Evolutionary conservation across 202 grass and related monocot genomes (phyloP), one percentile per base, ranked within the genome.

Genomic region (Digitaria exilis): DNA sequence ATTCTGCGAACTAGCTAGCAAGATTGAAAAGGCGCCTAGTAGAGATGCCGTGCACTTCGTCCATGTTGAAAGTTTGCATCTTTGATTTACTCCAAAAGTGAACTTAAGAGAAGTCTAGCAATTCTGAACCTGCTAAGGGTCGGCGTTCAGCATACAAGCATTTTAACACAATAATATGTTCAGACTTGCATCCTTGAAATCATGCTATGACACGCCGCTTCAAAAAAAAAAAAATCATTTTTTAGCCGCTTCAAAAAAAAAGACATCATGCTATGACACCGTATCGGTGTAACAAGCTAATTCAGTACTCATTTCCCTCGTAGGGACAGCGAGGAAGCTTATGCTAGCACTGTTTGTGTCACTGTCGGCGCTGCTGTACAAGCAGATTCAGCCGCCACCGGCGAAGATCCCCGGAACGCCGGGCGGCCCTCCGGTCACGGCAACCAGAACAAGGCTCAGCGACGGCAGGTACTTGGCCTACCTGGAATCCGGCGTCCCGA

Each of bases 401-500:
- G 26, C 69, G 0, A 71, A 31, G 44, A 71, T 71, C 26, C 4
- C 69, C 3, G 69, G 69, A 0, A 21, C 44, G 26, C 69, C 69
- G 69, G 69, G 69, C 69, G 69, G 69, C 8, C 44, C 69, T 19
- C 69, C 68, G 24, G 68, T 71, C 0, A 71, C 43, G 25, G 43
- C 43, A 2, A 49, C 14, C 43, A 71, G 68, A 45, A 89, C 86
- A 25, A 80, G 81, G 76, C 92, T 97, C 58, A 87, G 87, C 31
- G 92, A 97, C 70, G 92, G 95, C 80, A 91, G 95, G 84, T 74
- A 93, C 86, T 46, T 97, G 81, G 90, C 92, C 4, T 95, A 95
- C 54, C 46, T 84, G 55, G 95, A 97, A 77, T 56, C 48, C 73
- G 92, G 95, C 64, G 92, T 93, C 30, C 86, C 88, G 2, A 97